These are phyloP conservation scores for Chaetomidium leptoderma DNA, from an alignment of 495 filamentous ascomycete genomes.

Conservation along the genomic window DNA sequence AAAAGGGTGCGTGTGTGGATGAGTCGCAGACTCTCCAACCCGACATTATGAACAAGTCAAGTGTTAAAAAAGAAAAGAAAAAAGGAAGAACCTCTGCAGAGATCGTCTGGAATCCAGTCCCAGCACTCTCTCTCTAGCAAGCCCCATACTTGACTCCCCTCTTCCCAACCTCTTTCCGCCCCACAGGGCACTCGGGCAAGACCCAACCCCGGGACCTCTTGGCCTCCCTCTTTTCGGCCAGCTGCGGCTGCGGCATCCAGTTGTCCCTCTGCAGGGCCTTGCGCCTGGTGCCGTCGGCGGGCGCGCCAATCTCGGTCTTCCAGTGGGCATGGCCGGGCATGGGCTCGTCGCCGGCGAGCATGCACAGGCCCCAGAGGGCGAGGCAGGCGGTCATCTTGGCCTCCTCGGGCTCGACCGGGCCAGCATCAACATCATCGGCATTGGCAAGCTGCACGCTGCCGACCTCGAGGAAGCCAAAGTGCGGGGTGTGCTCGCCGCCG, in stretches of 20 bases:
- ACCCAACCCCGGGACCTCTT: constrained; percentile 82
- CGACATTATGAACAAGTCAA: not conserved
- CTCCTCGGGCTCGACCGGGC: constrained; percentile 29
- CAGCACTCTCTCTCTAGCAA: constrained; percentile 26
- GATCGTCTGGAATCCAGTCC: not conserved
- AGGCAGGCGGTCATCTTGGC: constrained; percentile 54
- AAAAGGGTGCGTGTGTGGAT: not conserved
- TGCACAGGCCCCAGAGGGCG: constrained; percentile 57
- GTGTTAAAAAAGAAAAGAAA: not conserved
- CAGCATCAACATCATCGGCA: constrained; percentile 28
- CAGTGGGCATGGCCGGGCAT: constrained; percentile 63
- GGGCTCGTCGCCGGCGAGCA: constrained; percentile 74
- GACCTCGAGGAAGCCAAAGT: constrained; percentile 82
- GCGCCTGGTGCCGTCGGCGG: constrained; percentile 68
- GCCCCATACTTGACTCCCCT: constrained; percentile 50
- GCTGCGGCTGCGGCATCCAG: constrained; percentile 83
- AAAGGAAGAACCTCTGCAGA: not conserved
- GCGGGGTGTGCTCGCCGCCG: constrained; percentile 64
- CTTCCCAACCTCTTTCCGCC: constrained; percentile 55
- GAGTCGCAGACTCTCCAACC: constrained; percentile 16
- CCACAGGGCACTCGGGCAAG: constrained; percentile 64
- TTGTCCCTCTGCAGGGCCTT: constrained; percentile 66
- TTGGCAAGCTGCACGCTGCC: constrained; percentile 54
- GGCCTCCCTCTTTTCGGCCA: constrained; percentile 77
- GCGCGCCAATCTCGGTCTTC: constrained; percentile 74